Base-by-base conservation (phyloP, 768 basidiomycete species). In the Mycena crocata region DNA sequence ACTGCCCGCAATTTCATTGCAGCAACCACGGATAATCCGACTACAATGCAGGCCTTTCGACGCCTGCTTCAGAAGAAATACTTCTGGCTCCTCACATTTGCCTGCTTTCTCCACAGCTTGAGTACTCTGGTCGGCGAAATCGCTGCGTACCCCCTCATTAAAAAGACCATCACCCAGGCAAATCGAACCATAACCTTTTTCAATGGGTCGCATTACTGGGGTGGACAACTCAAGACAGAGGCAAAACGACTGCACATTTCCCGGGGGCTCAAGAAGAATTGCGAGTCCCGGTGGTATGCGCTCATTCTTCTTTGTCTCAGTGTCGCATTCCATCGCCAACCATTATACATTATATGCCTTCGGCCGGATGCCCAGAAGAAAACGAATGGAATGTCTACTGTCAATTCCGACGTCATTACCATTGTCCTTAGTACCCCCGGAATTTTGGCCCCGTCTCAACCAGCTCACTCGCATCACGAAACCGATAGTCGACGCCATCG, bases 401-500 rank as follows among this genome's bases (percentile, higher is more conserved):
- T 77, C 28, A 48, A 68, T 0, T 26, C 42, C 19, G 74, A 76
- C 61, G 72, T 78, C 1, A 49, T 76, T 24, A 45, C 52, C 2
- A 74, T 57, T 34, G 68, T 80, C 13, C 60, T 77, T 15, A 28
- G 34, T 32, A 68, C 75, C 40, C 24, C 32, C 19, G n/a, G 58
- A 72, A 2, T 69, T 68, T 34, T 79, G 78, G 77, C 42, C 62
- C 15, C 35, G 62, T 17, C 66, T 74, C 2, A 54, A 70, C 9
- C 79, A 82, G 65, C 66, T 80, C 2, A 66, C 79, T 32, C 65
- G 67, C 5, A 69, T 72, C 14, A 50, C 63, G 15, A 79, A 79
- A 57, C 78, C 75, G 13, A 40, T 80, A 54, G 78, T 82, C n/a
- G 75, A 82, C 66, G 67, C 70, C 2, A 80, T 80, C 55, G 76